Conservation (phyloP, 2,329 filamentous ascomycete species). For the Colletotrichum paranaense region DNA sequence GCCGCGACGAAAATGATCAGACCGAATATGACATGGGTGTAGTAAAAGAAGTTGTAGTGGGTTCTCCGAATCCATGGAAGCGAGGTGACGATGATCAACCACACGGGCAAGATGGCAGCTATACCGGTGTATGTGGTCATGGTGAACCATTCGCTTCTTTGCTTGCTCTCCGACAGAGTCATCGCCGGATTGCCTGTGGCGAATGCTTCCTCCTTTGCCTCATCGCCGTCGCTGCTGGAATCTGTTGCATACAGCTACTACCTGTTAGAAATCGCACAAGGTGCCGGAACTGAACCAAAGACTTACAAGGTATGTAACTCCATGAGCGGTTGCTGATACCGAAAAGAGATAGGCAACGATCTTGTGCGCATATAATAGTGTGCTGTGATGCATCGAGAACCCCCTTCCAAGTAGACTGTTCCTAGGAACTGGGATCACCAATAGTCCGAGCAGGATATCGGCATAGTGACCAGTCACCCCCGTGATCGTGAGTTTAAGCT, state of each 20-base stretch:
- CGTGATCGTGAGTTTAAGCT: slow-evolving; percentile 26
- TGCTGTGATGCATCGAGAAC: slow-evolving; percentile 33
- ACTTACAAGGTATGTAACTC: slow-evolving; percentile 32
- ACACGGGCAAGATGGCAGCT: slow-evolving; percentile 1
- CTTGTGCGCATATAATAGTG: slow-evolving; percentile 34
- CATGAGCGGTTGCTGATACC: slow-evolving; percentile 18
- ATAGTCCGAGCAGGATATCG: slow-evolving; percentile 31
- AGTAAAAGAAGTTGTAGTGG: slow-evolving; percentile 36
- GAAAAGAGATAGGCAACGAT: slow-evolving; percentile 14
- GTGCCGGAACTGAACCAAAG: not conserved
- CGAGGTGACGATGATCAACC: slow-evolving; percentile 27
- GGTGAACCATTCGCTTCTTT: slow-evolving; percentile 10
- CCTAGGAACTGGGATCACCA: slow-evolving; percentile 33
- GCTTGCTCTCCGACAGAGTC: slow-evolving; percentile 23
- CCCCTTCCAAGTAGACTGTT: slow-evolving; percentile 33
- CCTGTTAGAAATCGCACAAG: not conserved
- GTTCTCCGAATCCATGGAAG: slow-evolving; percentile 30
- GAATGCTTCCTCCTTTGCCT: slow-evolving; percentile 20
- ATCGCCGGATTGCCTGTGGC: slow-evolving; percentile 33
- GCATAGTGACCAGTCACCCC: slow-evolving; percentile 35
- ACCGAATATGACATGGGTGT: slow-evolving; percentile 28
- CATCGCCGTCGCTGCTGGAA: slow-evolving; percentile 7
- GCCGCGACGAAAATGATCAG: slow-evolving; percentile 13
- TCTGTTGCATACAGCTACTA: not conserved
- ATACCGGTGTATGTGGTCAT: slow-evolving; percentile 29